A percentile compares a stretch with the other conserved stretches of the same genome.
These are phyloP conservation scores for Penicillium sp. DNA, from an alignment of 2,329 filamentous ascomycete species.

Conservation along the genomic window DNA sequence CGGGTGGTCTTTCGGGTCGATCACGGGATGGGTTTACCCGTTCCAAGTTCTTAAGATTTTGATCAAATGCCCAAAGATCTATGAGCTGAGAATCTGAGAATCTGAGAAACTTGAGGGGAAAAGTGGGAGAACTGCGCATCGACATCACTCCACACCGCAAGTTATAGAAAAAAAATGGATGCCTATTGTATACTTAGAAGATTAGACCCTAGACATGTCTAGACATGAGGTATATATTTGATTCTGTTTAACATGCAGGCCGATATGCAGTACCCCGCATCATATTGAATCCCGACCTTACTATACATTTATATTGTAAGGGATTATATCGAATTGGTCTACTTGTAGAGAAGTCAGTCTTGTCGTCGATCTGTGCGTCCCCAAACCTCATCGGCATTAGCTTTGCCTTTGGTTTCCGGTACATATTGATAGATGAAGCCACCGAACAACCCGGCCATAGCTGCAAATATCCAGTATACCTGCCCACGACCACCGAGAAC, in stretches of 20 bases:
- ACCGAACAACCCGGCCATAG: constrained; percentile 65
- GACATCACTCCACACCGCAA: constrained; percentile 9
- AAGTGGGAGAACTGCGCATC: not conserved
- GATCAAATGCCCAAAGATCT: no score
- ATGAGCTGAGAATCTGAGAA: no score
- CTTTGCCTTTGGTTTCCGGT: constrained; percentile 85
- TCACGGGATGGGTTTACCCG: constrained; percentile 18
- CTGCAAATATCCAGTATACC: constrained; percentile 90
- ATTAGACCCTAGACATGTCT: not conserved
- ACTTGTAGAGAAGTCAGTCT: constrained; percentile 24
- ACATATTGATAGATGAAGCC: constrained; percentile 71
- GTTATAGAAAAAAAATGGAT: constrained; percentile 7
- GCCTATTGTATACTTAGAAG: not conserved
- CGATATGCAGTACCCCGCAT: no score
- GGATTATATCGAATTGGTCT: no score
- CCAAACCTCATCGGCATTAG: constrained; percentile 87
- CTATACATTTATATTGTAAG: no score
- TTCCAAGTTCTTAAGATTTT: not conserved
- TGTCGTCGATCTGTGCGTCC: constrained; percentile 52
- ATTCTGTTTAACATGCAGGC: not conserved
- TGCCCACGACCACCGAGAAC: constrained; percentile 73
- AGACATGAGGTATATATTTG: no score
- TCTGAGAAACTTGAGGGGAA: not conserved
- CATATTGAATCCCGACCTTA: no score
- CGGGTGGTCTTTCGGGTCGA: constrained; percentile 24